Evolutionary conservation across 2,329 filamentous ascomycete species (phyloP).

Genomic region (Talaromyces marneffei): DNA sequence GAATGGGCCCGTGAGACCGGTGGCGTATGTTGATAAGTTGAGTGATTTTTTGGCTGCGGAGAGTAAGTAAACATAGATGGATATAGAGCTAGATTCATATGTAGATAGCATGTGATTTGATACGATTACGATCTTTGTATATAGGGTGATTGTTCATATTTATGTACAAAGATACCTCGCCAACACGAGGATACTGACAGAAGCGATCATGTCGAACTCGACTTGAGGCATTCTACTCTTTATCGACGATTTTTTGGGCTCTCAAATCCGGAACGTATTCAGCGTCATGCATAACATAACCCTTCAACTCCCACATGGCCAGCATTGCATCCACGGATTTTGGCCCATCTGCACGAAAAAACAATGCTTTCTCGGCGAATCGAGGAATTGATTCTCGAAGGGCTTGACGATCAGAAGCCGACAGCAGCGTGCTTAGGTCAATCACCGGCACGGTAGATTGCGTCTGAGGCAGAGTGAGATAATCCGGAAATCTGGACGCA

Average conservation of each 20-base stretch:
- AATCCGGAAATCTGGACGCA: constrained; percentile 20
- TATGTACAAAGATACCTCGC: not conserved
- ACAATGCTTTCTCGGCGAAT: constrained; percentile 31
- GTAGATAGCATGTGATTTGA: constrained; percentile 7
- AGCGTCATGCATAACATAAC: constrained; percentile 21
- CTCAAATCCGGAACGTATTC: not conserved
- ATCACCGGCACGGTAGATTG: constrained; percentile 33
- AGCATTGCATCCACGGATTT: constrained; percentile 28
- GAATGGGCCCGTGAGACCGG: constrained; percentile 66
- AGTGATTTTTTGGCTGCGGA: constrained; percentile 59
- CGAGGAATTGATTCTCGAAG: constrained; percentile 24
- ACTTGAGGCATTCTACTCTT: not conserved
- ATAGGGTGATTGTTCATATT: no score
- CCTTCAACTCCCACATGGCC: constrained; percentile 37
- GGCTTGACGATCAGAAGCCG: constrained; percentile 24
- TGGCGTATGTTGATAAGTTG: constrained; percentile 77
- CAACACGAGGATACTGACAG: not conserved
- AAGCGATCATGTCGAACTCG: not conserved
- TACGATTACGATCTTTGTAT: not conserved
- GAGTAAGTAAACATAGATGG: constrained; percentile 2
- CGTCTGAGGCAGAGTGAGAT: constrained; percentile 26
- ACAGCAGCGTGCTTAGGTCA: constrained; percentile 30
- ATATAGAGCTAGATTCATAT: constrained; percentile 1
- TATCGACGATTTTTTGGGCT: not conserved
- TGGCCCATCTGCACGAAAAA: constrained; percentile 29